Evolutionary conservation across 495 filamentous ascomycete species (phyloP).

Genomic region (Xylaria grammica): DNA sequence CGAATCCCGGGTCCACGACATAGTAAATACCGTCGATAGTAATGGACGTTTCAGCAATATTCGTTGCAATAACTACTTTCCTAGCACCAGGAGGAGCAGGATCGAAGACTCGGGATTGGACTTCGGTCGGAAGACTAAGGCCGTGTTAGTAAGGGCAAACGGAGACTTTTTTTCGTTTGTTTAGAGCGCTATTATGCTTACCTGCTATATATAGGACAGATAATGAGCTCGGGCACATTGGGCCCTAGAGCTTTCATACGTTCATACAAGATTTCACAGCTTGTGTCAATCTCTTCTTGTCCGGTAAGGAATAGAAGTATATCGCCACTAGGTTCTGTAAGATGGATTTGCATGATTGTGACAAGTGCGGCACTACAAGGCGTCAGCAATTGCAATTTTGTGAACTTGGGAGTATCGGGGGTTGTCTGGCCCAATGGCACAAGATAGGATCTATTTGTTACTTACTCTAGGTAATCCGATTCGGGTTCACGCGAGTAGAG

Average conservation of each 20-base stretch:
- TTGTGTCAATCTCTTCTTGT: constrained; percentile 97
- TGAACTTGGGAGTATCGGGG: background rate
- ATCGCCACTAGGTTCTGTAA: constrained; percentile 88
- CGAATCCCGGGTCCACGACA: constrained; percentile 95
- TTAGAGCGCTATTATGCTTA: constrained; percentile 69
- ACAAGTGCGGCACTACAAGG: constrained; percentile 70
- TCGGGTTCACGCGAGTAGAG: constrained; percentile 95
- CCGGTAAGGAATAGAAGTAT: constrained; percentile 96
- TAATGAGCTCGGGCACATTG: constrained; percentile 87
- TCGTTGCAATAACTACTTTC: constrained; percentile 98
- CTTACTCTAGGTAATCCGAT: constrained; percentile 84
- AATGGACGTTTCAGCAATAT: constrained; percentile 97
- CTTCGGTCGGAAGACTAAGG: constrained; percentile 63
- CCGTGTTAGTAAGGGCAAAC: background rate
- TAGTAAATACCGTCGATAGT: constrained; percentile 98
- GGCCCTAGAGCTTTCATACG: constrained; percentile 95
- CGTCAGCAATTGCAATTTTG: constrained; percentile 3
- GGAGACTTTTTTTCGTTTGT: background rate
- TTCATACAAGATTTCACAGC: constrained; percentile 90
- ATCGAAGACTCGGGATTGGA: constrained; percentile 94
- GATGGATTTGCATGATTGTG: constrained; percentile 97
- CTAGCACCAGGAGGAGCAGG: constrained; percentile 85
- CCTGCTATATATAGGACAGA: constrained; percentile 82
- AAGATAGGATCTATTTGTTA: background rate
- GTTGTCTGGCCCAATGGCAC: background rate